Evolutionary conservation across 345 rosid species (phyloP).

Genomic region (Sonneratia alba): DNA sequence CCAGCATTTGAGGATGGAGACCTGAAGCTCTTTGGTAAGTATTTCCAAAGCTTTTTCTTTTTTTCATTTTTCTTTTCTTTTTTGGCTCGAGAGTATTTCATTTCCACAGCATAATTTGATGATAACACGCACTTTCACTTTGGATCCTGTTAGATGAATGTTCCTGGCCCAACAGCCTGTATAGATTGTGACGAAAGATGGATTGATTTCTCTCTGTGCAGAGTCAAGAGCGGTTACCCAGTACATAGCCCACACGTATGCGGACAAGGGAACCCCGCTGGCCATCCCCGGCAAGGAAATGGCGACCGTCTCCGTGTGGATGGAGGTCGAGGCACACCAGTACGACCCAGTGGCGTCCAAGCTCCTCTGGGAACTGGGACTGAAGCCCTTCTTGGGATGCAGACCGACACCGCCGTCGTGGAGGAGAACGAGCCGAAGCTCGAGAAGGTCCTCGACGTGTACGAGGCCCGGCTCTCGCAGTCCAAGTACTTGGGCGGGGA

Average conservation of each 20-base stretch:
- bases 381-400: conserved; percentile 37
- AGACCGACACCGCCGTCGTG: conserved; percentile 40
- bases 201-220: conserved; percentile 15
- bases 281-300: conserved; percentile 21
- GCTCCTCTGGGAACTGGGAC: conserved; percentile 43
- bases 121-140: too few relatives aligned
- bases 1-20: conserved; percentile 68
- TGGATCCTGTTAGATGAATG: too few relatives aligned
- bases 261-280: conserved; percentile 50
- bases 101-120: neutral
- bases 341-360: conserved; percentile 50
- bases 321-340: conserved; percentile 60
- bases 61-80: neutral
- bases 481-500: conserved; percentile 21
- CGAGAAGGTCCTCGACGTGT: conserved; percentile 18
- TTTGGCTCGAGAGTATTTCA: too few relatives aligned
- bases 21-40: conserved; percentile 56
- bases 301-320: conserved; percentile 37
- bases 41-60: neutral
- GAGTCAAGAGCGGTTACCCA: conserved; percentile 80
- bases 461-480: conserved; percentile 14
- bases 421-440: conserved; percentile 45
- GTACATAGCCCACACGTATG: conserved; percentile 40
- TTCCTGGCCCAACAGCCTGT: neutral
- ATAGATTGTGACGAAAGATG: neutral